Base-by-base conservation (phyloP, 2,329 filamentous ascomycete genomes). In the Xylariaceae sp. region DNA sequence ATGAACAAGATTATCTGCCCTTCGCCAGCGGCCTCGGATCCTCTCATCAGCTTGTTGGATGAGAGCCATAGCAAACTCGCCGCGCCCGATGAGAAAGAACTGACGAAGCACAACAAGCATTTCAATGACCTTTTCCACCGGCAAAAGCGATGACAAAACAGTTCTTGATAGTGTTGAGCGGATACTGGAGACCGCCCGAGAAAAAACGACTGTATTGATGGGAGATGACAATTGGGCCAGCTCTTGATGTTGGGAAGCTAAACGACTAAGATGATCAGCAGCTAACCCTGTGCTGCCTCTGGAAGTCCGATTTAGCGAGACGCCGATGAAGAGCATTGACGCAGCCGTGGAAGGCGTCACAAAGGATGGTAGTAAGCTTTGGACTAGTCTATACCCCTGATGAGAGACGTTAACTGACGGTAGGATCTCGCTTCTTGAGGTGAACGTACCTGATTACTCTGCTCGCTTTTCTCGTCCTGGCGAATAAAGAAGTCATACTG, bases 311-410 rank as follows among this genome's bases (percentile, higher is more conserved):
- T 95, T 90, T 43, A 97, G 75, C 0, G 91, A 95, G 58, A 88
- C 89, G 11, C 94, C 94, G 56, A 97, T 87, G 65, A 97, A 97
- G 5, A 97, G 75, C 68, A 97, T 90, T 0, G 92, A 96, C 3
- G 82, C 79, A 7, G 90, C 90, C 1, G 90, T 89, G 5, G 85
- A 74, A 0, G 81, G 69, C 1, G 85, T 86, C 6, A 97, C 89
- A 65, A 96, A 96, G 12, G 83, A 84, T 0, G 94, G 94, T 2
- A 96, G 69, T 6, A 95, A 71, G 16, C 76, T 74, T 7, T 75
- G 68, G 31, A 83, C 75, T 45, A 83, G 77, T 11, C 73, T 71
- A 67, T 86, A 92, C 42, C 83, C 81, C 72, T 75, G 13, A 5
- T 38, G 16, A 28, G 22, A 28, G 22, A 28, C 22, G 22, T 28